phyloP scores from a whole-genome alignment of 73 alveolate genomes.

The Paramecium bursaria region DNA sequence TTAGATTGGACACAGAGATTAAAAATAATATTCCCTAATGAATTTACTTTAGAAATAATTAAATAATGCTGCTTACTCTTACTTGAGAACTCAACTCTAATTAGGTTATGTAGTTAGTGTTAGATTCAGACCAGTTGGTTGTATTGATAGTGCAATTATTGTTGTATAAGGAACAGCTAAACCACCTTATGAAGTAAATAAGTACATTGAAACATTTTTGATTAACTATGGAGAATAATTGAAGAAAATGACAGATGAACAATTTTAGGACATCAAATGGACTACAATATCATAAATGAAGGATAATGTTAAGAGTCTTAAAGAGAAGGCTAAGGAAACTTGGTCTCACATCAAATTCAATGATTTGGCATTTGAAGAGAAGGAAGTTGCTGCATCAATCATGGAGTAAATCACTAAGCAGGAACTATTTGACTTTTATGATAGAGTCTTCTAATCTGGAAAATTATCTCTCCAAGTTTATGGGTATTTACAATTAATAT shows the following conservation, averaged over 20 bases:
- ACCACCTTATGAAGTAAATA: conserved; percentile 42
- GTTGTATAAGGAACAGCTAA: conserved; percentile 43
- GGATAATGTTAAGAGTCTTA: conserved; percentile 8
- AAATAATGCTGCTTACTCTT: conserved; percentile 44
- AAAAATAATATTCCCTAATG: conserved; percentile 18
- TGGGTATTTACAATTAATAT: neutral
- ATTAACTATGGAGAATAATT: conserved; percentile 47
- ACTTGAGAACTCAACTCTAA: conserved; percentile 21
- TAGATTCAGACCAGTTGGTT: conserved; percentile 36
- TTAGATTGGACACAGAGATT: conserved; percentile 32
- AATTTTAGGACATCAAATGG: conserved; percentile 18
- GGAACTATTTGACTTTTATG: conserved; percentile 20
- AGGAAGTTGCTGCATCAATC: conserved; percentile 19
- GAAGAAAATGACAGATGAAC: conserved; percentile 30
- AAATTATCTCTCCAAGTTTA: conserved; percentile 29
- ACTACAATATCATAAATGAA: conserved; percentile 7
- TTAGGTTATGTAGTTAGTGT: conserved; percentile 53
- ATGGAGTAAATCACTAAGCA: neutral
- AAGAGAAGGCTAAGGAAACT: conserved; percentile 21
- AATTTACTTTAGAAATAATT: conserved; percentile 9
- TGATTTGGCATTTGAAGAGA: conserved; percentile 58
- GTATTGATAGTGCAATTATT: conserved; percentile 29
- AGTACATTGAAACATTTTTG: conserved; percentile 8
- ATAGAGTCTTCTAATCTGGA: conserved; percentile 17
- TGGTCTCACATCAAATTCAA: conserved; percentile 36